Evolutionary conservation across 2,329 filamentous ascomycete species (phyloP).

Genomic region (Kalaharituber pfeilii): DNA sequence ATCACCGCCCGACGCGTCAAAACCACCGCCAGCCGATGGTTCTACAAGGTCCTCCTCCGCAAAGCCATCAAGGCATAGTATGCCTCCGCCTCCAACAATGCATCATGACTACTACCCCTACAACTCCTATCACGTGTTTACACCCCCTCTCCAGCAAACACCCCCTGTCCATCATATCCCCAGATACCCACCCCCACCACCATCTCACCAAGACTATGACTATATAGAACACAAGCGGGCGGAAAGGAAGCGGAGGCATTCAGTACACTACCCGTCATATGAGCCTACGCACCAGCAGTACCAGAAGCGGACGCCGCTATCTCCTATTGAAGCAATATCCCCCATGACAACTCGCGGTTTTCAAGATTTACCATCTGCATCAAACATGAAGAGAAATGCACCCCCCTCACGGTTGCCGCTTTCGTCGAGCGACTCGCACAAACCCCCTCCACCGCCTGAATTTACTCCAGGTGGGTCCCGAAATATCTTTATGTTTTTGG

Average conservation of each 20-base stretch:
- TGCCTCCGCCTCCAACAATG: neutral
- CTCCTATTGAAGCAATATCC: neutral
- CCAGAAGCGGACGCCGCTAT: neutral
- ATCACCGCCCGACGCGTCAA: neutral
- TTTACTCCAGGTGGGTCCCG: neutral
- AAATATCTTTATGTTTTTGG: neutral
- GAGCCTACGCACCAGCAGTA: neutral
- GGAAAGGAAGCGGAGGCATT: neutral
- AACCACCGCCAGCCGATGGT: neutral
- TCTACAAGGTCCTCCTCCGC: neutral
- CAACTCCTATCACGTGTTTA: neutral
- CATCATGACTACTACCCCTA: neutral
- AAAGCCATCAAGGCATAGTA: neutral
- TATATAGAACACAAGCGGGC: neutral
- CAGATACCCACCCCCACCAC: slow-evolving; percentile 1
- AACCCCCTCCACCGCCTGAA: neutral
- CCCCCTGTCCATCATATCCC: neutral
- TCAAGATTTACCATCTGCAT: neutral
- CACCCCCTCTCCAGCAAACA: neutral
- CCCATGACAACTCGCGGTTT: neutral
- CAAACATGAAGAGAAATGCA: neutral
- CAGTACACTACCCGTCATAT: neutral
- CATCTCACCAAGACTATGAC: neutral
- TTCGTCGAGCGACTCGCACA: neutral
- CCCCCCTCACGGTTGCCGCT: neutral